Base-by-base conservation (phyloP, 768 basidiomycete genomes). In the Mycena vitilis region DNA sequence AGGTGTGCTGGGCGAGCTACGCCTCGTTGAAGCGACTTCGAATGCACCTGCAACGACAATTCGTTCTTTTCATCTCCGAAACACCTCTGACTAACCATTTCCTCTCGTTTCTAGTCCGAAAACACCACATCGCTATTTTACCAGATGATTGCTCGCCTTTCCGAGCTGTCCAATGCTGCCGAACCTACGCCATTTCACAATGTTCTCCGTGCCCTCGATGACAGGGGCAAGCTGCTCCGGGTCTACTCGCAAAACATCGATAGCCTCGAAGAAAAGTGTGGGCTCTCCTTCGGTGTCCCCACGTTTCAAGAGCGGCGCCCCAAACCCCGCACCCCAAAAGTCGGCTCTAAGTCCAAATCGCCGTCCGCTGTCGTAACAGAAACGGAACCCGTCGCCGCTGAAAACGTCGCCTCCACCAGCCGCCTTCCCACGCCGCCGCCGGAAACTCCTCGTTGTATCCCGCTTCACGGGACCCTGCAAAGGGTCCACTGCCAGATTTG, bases 221-320 rank as follows among this genome's bases (percentile, higher is more conserved):
- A 90, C 68, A 84, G 90, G 44, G 91, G 93, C 5, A 86, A 87
- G 68, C 87, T 97, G 5, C 85, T 96, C 44, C 86, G 95, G 30
- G 93, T 95, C 2, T 97, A 96, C 78, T 96, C 95, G 0, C 95
- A 97, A 82, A 96, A 97, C 79, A 96, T 96, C 67, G 95, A 97
- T 76, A 91, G 90, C 30, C 89, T 97, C 48, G 95, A 97, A 76
- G 83, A 83, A 66, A 95, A 95, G 77, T 91, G 88, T n/a, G 95
- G 95, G 5, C 85, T 97, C 12, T 89, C 91, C 1, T 93, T 94
- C 68, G 95, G 95, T n/a, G 85, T 96, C 13, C 94, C 95, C 30
- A 86, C 87, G 63, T 89, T 87, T 69, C 85, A 88, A 68, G 85
- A 81, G 67, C 88, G 83, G 73, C 85, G 88, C n/a, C 81, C 73